These are phyloP conservation scores for Lycium ferocissimum DNA, from an alignment of 257 asterid genomes.

Conservation along the genomic window DNA sequence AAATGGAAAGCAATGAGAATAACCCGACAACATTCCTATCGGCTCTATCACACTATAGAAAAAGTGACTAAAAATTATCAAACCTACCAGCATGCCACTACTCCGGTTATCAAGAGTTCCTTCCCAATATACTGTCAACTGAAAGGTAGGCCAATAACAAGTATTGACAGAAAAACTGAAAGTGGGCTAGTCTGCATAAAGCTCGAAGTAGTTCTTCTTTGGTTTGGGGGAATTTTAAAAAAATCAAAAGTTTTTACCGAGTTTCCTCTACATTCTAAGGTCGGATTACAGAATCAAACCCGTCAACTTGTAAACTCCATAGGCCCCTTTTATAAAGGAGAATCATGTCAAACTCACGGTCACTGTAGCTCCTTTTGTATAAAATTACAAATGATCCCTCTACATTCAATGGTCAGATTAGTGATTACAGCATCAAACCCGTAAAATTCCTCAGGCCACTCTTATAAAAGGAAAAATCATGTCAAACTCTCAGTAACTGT, in stretches of 20 bases:
- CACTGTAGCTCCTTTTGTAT: not conserved
- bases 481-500: not conserved
- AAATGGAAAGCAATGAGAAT: slow-evolving; percentile 16
- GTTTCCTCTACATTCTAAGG: not conserved
- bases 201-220: not conserved
- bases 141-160: not conserved
- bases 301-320: not conserved
- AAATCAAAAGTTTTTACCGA: not conserved
- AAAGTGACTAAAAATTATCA: not conserved
- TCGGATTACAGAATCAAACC: not conserved
- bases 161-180: slow-evolving; percentile 10
- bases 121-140: not conserved
- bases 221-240: not conserved
- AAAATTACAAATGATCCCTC: not conserved
- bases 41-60: not conserved
- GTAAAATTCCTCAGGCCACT: not conserved
- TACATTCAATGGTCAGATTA: not conserved
- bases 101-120: not conserved
- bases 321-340: not conserved
- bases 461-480: not conserved
- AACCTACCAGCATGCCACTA: not conserved
- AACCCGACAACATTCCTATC: not conserved
- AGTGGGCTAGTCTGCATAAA: not conserved
- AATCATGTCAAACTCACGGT: not conserved
- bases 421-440: not conserved